Evolutionary conservation across 441 rosid genomes (phyloP), one percentile per base, ranked within the genome.

Genomic region (Manihot esculenta): DNA sequence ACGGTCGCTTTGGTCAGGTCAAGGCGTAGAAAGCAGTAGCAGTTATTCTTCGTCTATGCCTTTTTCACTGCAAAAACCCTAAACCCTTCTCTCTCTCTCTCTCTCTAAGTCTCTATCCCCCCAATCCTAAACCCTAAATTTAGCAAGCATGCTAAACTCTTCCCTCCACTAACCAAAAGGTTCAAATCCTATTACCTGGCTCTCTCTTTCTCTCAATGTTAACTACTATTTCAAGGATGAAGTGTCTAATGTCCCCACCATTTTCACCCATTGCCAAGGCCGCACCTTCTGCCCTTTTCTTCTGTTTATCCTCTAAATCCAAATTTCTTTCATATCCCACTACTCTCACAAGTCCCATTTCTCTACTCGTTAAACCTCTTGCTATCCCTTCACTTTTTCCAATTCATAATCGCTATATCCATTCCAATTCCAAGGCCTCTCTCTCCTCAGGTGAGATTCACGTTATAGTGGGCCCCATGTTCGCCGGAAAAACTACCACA

Each of bases 381-480:
- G 1, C 74, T 62, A 64, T 45, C 57, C 27, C 73, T 51, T 53
- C 83, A 6, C n/a, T 27, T 54, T 72, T 48, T 70, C 57, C 72
- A 27, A 63, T 64, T 54, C 78, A 59, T 20, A 51, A 54, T 35
- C 74, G 76, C 23, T 56, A 58, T n/a, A 26, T 80, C 54, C 85
- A 79, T 14, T 58, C 82, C 10, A 77, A 74, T 41, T 60, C 82
- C 17, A 56, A 79, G 15, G 67, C 81, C n/a, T 62, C 81, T 30
- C 51, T 66, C 4, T n/a, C 68, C 30, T 67, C 78, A 41, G 86
- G 97, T 0, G 91, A 88, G 80, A 78, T 89, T 72, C 97, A 91
- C 76, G 97, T 89, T 76, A 86, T 89, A 23, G 85, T 89, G 12
- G 98, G 83, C 30, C 88, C 91, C 14, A 85, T 86, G 90, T 91